A percentile compares a stretch with the other conserved stretches of the same genome.
Conservation (phyloP, 768 basidiomycete genomes). For the Suillus weaverae region DNA sequence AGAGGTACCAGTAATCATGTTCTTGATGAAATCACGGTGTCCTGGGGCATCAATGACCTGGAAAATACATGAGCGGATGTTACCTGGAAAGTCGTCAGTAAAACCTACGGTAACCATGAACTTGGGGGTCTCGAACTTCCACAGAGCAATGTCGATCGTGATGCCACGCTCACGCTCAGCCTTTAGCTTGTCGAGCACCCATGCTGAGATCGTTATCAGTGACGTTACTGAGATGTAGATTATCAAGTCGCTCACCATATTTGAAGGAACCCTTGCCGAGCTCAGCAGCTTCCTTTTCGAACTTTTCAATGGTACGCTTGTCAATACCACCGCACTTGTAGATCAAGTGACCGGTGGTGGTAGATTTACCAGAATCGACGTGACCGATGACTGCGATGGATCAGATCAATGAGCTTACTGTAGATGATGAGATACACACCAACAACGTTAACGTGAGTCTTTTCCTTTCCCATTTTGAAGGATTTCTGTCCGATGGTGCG, state of each 20-base stretch:
- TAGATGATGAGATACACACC: conserved; percentile 54
- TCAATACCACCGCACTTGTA: conserved; percentile 99
- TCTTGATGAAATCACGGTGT: conserved; percentile 99
- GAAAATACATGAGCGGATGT: conserved; percentile 14
- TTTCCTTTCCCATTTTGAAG: conserved; percentile 93
- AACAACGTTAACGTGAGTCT: conserved; percentile 96
- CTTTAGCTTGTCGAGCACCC: conserved; percentile 99
- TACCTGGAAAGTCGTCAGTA: not conserved
- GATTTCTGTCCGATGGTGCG: conserved; percentile 41
- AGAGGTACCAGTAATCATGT: conserved; percentile 99
- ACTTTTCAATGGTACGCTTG: conserved; percentile 99
- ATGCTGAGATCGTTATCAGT: conserved; percentile 58
- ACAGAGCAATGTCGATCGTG: conserved; percentile 99
- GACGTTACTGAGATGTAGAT: conserved; percentile 16
- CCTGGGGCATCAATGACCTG: conserved; percentile 99
- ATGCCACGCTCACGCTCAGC: conserved; percentile 99
- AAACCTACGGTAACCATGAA: conserved; percentile 84
- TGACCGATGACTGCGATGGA: conserved; percentile 84
- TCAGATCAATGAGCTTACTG: conserved; percentile 29
- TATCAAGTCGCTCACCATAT: conserved; percentile 65
- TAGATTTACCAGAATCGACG: conserved; percentile 99
- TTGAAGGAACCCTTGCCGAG: conserved; percentile 99
- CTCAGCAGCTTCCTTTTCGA: conserved; percentile 99
- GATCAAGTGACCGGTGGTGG: conserved; percentile 99
- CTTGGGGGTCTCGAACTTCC: conserved; percentile 99